phyloP scores from a whole-genome alignment of 78 protist genomes.

The Tieghemostelium lacteum region DNA sequence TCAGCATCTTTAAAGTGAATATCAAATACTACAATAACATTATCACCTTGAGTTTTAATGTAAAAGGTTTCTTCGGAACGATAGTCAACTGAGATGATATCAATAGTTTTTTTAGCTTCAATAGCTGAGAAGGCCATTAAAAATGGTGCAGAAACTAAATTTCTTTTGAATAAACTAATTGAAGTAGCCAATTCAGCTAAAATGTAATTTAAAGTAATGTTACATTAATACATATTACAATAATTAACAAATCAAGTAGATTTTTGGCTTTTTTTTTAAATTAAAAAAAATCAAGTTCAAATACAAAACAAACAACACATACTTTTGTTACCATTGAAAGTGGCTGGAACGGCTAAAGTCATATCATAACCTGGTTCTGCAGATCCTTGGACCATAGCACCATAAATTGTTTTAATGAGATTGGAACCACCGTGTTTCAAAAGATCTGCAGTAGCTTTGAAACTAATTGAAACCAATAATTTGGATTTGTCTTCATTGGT shows the following conservation, averaged over 20 bases:
- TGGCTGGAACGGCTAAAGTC: constrained; percentile 42
- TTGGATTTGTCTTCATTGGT: constrained; percentile 37
- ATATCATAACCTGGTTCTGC: constrained; percentile 78
- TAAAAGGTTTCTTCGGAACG: constrained; percentile 82
- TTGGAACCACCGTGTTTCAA: constrained; percentile 56
- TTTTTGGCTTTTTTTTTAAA: too few species aligned
- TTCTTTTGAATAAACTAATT: constrained; percentile 79
- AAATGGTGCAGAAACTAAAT: constrained; percentile 87
- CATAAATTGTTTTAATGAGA: constrained; percentile 63
- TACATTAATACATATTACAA: too few species aligned
- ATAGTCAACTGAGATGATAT: constrained; percentile 63
- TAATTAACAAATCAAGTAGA: too few species aligned
- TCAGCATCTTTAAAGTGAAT: constrained; percentile 85
- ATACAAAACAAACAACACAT: too few species aligned
- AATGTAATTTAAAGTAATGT: too few species aligned
- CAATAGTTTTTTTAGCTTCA: constrained; percentile 56
- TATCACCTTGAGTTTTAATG: constrained; percentile 82
- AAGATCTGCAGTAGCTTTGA: constrained; percentile 65
- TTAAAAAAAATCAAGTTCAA: too few species aligned
- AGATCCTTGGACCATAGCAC: constrained; percentile 53
- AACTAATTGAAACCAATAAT: constrained; percentile 49
- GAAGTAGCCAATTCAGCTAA: constrained; percentile 73
- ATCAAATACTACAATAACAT: constrained; percentile 86
- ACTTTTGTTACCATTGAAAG: constrained; percentile 60
- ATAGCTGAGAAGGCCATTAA: constrained; percentile 73